Percentiles rank a stretch among this genome's conserved stretches.
These are phyloP conservation scores for Wallacemonas collosoma DNA, from an alignment of 208 protist genomes.

Conservation along the genomic window DNA sequence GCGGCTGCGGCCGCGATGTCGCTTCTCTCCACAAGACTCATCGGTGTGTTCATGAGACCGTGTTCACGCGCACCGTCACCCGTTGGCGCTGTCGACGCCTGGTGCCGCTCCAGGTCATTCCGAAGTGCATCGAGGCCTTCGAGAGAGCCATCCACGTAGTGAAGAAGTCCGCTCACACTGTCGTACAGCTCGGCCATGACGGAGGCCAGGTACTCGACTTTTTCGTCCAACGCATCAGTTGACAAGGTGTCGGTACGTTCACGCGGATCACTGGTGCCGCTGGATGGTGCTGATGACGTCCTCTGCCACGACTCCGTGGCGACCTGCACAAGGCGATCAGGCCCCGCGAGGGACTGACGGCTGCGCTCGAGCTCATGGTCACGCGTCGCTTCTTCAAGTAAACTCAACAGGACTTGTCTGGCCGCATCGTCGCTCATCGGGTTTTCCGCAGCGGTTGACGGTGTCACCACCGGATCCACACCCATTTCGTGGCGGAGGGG, in stretches of 20 bases:
- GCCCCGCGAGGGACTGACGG: slow-evolving; percentile 53
- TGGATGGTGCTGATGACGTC: neutral
- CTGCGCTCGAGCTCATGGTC: slow-evolving; percentile 77
- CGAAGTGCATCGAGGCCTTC: slow-evolving; percentile 69
- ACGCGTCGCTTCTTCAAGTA: slow-evolving; percentile 66
- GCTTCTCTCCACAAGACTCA: neutral
- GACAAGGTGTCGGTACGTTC: neutral
- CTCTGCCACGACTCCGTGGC: slow-evolving; percentile 23
- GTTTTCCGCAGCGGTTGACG: slow-evolving; percentile 18
- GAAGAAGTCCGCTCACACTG: slow-evolving; percentile 49
- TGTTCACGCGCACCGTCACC: slow-evolving; percentile 1
- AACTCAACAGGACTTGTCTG: slow-evolving; percentile 56
- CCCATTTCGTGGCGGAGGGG: too few relatives aligned
- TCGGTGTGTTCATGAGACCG: slow-evolving; percentile 8
- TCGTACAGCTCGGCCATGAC: slow-evolving; percentile 55
- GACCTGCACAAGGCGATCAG: slow-evolving; percentile 40
- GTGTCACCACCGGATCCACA: neutral
- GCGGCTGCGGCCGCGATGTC: neutral
- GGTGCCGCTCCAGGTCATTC: slow-evolving; percentile 33
- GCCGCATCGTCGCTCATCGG: slow-evolving; percentile 57
- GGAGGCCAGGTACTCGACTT: slow-evolving; percentile 45
- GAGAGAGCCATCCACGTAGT: slow-evolving; percentile 70
- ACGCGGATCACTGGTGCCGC: too few relatives aligned
- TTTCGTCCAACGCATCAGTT: slow-evolving; percentile 17
- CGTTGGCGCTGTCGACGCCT: neutral